Evolutionary conservation across 2,329 filamentous ascomycete genomes (phyloP), one percentile per base, ranked within the genome.

Genomic region (Venturia asperata): DNA sequence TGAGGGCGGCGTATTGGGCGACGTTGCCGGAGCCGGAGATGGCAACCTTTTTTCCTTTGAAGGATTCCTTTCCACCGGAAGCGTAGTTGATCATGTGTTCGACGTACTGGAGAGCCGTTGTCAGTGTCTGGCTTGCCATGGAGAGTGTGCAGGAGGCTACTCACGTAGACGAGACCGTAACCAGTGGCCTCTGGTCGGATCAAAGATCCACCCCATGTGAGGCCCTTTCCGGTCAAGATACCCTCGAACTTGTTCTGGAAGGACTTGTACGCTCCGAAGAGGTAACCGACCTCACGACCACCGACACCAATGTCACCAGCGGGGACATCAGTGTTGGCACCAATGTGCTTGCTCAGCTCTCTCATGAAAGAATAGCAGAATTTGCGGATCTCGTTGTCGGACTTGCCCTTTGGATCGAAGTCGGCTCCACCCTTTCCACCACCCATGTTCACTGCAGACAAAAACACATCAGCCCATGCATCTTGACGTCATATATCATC

Each of bases 381-480:
- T 76, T 91, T 90, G 75, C 94, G 90, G 81, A 97, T 97, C 85
- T 97, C 94, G 77, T 87, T 90, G 80, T 99, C 92, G 65, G 88
- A 90, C 86, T 97, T 97, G 82, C 92, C 92, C 86, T 97, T 99
- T 78, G 94, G 94, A 80, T 97, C 92, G 78, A 99, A 97, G 83
- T 97, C 94, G 77, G 93, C 88, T 74, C 94, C 94, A 80, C 94
- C 94, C 83, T 97, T 97, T 75, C 90, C 94, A 81, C 94, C 94
- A 70, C 94, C 94, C 87, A 99, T 97, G 82, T 86, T 91, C 74
- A 95, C 87, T 90, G 65, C 39, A 37, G 41, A 24, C 11, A 39
- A 9, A n/a, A 7, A n/a, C 6, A 45, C 3, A 13, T 42, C 43
- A 37, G 34, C 21, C 63, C 47, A 27, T 52, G 47, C 47, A 27